Percentiles rank a stretch among this genome's conserved stretches.
Evolutionary conservation across 805 yeast species (phyloP).

Genomic region (Ogataea thermomethanolica): DNA sequence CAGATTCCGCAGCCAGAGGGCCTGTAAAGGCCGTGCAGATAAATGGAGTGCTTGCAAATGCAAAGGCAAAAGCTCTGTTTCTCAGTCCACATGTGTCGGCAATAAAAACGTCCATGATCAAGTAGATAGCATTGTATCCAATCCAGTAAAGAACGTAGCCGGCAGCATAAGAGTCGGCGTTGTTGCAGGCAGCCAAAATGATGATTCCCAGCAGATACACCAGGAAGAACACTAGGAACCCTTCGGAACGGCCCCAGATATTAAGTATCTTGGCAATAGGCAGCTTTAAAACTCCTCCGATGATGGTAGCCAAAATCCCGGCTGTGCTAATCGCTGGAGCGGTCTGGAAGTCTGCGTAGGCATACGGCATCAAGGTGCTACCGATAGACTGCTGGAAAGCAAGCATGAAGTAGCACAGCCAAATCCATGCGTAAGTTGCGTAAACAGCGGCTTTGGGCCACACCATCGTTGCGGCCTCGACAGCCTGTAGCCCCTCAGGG

Average conservation of each 20-base stretch:
- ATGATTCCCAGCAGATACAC: slow-evolving; percentile 28
- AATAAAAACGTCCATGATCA: slow-evolving; percentile 28
- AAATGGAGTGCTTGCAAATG: slow-evolving; percentile 29
- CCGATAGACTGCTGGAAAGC: slow-evolving; percentile 31
- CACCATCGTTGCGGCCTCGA: slow-evolving; percentile 32
- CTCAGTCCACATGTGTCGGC: slow-evolving; percentile 30
- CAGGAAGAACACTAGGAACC: slow-evolving; percentile 23
- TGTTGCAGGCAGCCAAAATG: slow-evolving; percentile 28
- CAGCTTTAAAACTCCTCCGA: slow-evolving; percentile 34
- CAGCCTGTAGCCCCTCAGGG: slow-evolving; percentile 29
- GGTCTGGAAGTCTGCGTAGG: slow-evolving; percentile 24
- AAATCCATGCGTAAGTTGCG: slow-evolving; percentile 29
- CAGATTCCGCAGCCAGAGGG: slow-evolving; percentile 30
- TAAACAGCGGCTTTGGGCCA: slow-evolving; percentile 31
- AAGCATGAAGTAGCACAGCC: slow-evolving; percentile 34
- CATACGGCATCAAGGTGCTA: slow-evolving; percentile 21
- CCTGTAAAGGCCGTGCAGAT: slow-evolving; percentile 35
- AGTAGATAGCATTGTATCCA: slow-evolving; percentile 29
- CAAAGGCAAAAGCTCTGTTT: slow-evolving; percentile 33
- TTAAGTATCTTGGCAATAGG: slow-evolving; percentile 29
- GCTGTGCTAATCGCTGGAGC: slow-evolving; percentile 34
- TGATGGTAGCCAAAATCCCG: slow-evolving; percentile 27
- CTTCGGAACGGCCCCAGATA: slow-evolving; percentile 33
- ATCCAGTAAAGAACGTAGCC: slow-evolving; percentile 32
- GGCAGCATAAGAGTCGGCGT: slow-evolving; percentile 28